Base-by-base conservation (phyloP, 202 grass and related monocot genomes). In the Bolboschoenoplectus hybrid region DNA sequence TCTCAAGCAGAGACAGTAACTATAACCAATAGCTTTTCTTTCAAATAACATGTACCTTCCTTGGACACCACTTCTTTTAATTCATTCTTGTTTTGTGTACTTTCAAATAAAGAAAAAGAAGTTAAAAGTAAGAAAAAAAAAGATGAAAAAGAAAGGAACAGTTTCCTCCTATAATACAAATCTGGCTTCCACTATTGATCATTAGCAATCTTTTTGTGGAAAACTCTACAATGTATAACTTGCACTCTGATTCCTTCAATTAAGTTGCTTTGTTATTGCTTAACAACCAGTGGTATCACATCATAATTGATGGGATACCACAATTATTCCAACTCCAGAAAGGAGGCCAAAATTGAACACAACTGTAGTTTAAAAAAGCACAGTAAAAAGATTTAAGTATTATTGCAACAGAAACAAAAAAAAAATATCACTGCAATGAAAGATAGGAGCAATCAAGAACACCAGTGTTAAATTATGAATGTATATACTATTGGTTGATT, bases 261-360 rank as follows among this genome's bases (percentile, higher is more conserved):
- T 79, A 56, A 79, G 32, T 79, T 79, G 52, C 74, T 58, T 79
- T 80, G 7, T 80, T 80, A 80, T 80, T 80, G 36, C 75, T 80
- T 60, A 60, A 80, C 55, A 20, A 80, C 75, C 75, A 60, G 14
- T 41, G 32, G 75, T 80, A 39, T 58, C 1, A 6, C 73, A 38
- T 34, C 20, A 14, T 20, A 52, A 19, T 52, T 12, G 5, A 77
- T 55, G 50, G 3, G n/a, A 46, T 73, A 73, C 44, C n/a, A 73
- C 43, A 3, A 20, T 76, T 19, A 53, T 14, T 79, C 52, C 2
- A 16, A 61, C 35, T 61, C 71, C 7, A 1, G 46, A 51, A 74
- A 60, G 40, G 39, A 71, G 43, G 41, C 14, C 36, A 7, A 43
- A 57, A 80, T 43, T 80, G 50, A 56, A 19, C 26, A 60, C 55